Conservation (phyloP, 371 early-diverging fungal species). For the Mucor plumbeus region DNA sequence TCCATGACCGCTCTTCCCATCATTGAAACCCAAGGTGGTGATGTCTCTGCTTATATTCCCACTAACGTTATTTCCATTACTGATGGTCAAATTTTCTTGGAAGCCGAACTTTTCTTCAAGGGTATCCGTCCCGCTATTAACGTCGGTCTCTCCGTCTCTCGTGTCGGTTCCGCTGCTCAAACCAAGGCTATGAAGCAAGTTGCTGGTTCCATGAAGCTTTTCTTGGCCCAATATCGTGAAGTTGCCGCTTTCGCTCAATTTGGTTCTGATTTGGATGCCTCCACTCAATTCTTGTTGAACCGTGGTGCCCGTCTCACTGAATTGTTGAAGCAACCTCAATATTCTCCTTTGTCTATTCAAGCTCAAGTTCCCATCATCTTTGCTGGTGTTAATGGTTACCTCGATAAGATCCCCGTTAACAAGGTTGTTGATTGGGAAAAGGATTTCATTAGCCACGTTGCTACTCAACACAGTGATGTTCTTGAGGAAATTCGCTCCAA, state of each 20-base stretch:
- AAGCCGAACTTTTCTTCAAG: conserved; percentile 98
- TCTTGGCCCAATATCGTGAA: conserved; percentile 98
- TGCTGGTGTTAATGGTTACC: conserved; percentile 96
- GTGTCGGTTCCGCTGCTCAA: conserved; percentile 98
- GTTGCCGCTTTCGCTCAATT: conserved; percentile 98
- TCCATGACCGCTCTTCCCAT: conserved; percentile 96
- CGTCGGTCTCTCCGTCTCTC: conserved; percentile 98
- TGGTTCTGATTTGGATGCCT: conserved; percentile 97
- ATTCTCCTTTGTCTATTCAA: conserved; percentile 91
- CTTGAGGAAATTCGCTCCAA: conserved; percentile 90
- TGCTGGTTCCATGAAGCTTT: conserved; percentile 97
- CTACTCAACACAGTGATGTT: conserved; percentile 84
- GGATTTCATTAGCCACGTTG: conserved; percentile 87
- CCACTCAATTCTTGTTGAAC: conserved; percentile 96
- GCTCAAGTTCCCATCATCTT: conserved; percentile 94
- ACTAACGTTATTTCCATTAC: conserved; percentile 99
- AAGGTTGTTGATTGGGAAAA: conserved; percentile 90
- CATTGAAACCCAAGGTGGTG: conserved; percentile 98
- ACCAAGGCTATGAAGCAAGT: conserved; percentile 99
- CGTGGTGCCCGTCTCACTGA: conserved; percentile 98
- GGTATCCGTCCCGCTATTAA: conserved; percentile 98
- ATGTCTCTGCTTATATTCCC: conserved; percentile 98
- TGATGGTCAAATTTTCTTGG: conserved; percentile 92
- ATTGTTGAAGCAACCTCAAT: conserved; percentile 95
- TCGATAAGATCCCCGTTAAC: conserved; percentile 95